Evolutionary conservation across 2,329 filamentous ascomycete species (phyloP).

Genomic region (Colletotrichum sp.): DNA sequence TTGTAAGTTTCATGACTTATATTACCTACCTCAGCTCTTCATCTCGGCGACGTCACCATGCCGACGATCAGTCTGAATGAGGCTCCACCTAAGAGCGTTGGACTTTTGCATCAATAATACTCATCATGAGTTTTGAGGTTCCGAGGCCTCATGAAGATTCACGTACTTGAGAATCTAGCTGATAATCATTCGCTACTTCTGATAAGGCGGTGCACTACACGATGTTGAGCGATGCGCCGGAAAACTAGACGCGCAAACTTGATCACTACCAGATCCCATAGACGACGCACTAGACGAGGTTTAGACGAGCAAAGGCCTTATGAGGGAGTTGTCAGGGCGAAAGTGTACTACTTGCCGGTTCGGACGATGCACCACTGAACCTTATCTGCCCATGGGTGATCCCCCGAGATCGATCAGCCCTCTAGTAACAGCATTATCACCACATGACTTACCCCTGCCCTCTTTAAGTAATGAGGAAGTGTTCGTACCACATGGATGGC

Average conservation of each 20-base stretch:
- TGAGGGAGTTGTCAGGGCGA: neutral
- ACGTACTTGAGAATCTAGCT: neutral
- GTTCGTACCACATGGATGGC: neutral
- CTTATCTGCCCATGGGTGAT: neutral
- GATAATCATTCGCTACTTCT: neutral
- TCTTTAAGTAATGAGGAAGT: neutral
- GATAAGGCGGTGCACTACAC: neutral
- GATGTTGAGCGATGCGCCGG: neutral
- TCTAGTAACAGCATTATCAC: neutral
- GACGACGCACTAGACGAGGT: accelerated
- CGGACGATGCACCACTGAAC: neutral
- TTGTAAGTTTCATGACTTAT: neutral
- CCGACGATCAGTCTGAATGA: neutral
- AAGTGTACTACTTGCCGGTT: neutral
- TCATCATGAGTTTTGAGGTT: neutral
- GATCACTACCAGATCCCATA: neutral
- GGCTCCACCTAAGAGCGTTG: accelerated
- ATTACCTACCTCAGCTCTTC: neutral
- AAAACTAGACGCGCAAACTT: neutral
- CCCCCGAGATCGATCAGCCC: neutral
- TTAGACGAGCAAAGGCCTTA: neutral
- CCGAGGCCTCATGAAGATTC: neutral
- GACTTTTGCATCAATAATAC: neutral
- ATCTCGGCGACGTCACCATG: neutral
- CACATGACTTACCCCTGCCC: neutral